Base-by-base conservation (phyloP, 768 basidiomycete genomes). In the Termitomyces sp. region DNA sequence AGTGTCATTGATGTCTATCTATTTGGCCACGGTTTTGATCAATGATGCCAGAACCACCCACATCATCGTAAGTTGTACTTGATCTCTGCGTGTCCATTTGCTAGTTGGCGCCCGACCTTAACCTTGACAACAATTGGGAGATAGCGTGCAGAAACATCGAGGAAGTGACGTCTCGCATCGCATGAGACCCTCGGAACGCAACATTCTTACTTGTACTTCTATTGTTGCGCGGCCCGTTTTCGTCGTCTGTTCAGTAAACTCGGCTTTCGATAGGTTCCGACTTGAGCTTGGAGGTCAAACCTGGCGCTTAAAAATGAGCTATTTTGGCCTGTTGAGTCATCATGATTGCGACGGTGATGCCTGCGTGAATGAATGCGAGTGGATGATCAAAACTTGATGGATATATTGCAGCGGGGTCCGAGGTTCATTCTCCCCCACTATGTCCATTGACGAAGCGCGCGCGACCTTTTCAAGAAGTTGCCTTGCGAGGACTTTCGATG, bases 401-500 rank as follows among this genome's bases (percentile, higher is more conserved):
- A 49, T 34, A 29, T 51, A 37, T 22, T 14, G 56, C 34, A 36
- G 12, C 34, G 42, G 56, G 46, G 22, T 44, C 5, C 13, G n/a
- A 41, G n/a, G 3, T 20, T 20, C 37, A 20, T 20, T 3, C 39
- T 20, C 1, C 39, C 39, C 39, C 2, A 32, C 44, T 9, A 57
- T 53, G 55, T 53, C 59, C 8, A 43, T 61, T 7, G 60, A 51
- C 36, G 53, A 61, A 44, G 48, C 57, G 42, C 60, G 60, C 10
- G 48, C 53, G 18, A 31, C 53, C 42, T 61, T 61, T 44, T 0
- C 27, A 13, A 51, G 26, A 8, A 34, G 43, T 14, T 61, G 60
- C 37, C 9, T 58, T 31, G 42, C 53, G 10, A 46, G 16, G 5
- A 52, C 44, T 16, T 55, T 58, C 27, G 10, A 29, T 20, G 37